These are phyloP conservation scores for Naganishia sp. DNA, from an alignment of 1,284 basidiomycete genomes.

Conservation along the genomic window DNA sequence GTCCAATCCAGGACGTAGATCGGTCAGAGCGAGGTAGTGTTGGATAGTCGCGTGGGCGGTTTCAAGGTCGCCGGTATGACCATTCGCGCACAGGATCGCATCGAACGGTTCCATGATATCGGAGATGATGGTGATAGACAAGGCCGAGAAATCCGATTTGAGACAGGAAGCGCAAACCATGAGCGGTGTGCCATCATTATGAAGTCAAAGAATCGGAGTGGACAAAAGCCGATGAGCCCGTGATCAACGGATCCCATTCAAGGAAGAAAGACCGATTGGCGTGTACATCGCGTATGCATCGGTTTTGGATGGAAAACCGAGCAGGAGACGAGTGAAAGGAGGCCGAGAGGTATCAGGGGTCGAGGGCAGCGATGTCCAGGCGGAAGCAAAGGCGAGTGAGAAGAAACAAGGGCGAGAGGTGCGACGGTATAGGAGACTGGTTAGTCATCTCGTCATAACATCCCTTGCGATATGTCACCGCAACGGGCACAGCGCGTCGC, in stretches of 20 bases:
- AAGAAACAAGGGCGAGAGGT: neutral
- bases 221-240: too few species aligned
- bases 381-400: neutral
- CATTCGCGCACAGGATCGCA: neutral
- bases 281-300: too few species aligned
- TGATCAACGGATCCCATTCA: too few species aligned
- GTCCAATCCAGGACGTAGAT: conserved; percentile 1
- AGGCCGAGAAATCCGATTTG: too few species aligned
- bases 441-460: neutral
- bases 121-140: neutral
- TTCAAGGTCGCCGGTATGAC: conserved; percentile 1
- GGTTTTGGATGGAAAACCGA: neutral
- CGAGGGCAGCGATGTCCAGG: neutral
- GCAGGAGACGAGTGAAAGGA: neutral
- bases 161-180: too few species aligned
- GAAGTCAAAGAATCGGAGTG: too few species aligned
- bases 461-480: neutral
- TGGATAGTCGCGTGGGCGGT: conserved; percentile 11
- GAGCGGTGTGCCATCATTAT: too few species aligned
- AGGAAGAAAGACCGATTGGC: too few species aligned
- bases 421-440: neutral
- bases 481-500: neutral
- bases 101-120: neutral
- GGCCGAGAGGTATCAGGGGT: neutral
- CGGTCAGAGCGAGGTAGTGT: conserved; percentile 10